Conservation (phyloP, 164 flowering plant genomes). For the Brasenia schreberi region DNA sequence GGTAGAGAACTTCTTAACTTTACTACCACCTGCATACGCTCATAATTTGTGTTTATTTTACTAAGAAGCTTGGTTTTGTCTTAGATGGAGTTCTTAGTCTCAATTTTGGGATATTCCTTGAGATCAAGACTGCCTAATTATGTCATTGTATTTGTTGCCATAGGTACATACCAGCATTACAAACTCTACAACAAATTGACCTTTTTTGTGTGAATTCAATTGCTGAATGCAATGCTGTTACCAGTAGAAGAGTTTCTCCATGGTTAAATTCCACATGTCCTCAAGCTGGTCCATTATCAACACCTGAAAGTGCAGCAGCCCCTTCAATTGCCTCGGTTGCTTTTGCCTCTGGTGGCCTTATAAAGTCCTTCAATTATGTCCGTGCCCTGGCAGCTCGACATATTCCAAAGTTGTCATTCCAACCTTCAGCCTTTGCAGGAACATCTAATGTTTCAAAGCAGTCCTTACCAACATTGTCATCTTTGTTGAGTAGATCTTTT, state of each 20-base stretch:
- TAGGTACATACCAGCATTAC: constrained; percentile 90
- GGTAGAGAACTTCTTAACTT: too few relatives aligned
- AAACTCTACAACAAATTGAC: constrained; percentile 74
- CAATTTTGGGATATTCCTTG: too few relatives aligned
- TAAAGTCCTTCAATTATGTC: constrained; percentile 79
- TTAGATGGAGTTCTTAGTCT: too few relatives aligned
- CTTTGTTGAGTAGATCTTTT: constrained; percentile 77
- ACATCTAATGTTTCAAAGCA: constrained; percentile 57
- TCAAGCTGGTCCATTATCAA: constrained; percentile 30
- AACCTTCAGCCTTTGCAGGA: constrained; percentile 77
- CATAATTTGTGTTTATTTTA: too few relatives aligned
- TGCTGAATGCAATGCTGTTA: constrained; percentile 56
- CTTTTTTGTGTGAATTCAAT: constrained; percentile 69
- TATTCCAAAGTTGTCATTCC: constrained; percentile 67
- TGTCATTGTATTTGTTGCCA: constrained; percentile 8
- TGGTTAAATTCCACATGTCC: constrained; percentile 47
- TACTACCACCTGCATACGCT: too few relatives aligned
- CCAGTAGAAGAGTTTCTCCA: constrained; percentile 36
- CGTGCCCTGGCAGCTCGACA: constrained; percentile 77
- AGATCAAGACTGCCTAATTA: background rate
- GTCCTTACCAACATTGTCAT: constrained; percentile 72
- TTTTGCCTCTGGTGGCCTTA: constrained; percentile 66
- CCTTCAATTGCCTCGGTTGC: constrained; percentile 49
- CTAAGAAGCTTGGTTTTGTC: too few relatives aligned
- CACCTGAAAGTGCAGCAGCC: constrained; percentile 31